Percentiles rank a stretch among this genome's conserved stretches.
These are phyloP conservation scores for Cryomyces minteri DNA, from an alignment of 495 filamentous ascomycete genomes.

Conservation along the genomic window DNA sequence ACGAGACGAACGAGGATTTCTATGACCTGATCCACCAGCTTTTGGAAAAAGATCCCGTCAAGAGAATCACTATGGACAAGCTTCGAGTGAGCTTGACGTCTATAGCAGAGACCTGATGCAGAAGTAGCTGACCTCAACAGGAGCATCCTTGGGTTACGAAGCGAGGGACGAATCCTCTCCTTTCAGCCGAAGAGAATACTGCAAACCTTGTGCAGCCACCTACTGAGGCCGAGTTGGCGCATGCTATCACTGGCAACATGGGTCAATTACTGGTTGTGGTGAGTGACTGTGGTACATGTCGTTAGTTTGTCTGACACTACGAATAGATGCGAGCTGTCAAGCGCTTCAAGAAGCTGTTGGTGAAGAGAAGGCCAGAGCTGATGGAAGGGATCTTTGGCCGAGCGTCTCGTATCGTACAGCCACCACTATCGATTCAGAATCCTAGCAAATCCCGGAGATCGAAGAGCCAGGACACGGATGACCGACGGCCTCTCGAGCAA, in stretches of 20 bases:
- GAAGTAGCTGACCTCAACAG: slow-evolving; percentile 23
- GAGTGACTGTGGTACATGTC: slow-evolving; percentile 17
- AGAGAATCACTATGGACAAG: slow-evolving; percentile 63
- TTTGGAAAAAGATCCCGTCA: slow-evolving; percentile 35
- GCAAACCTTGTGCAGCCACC: slow-evolving; percentile 58
- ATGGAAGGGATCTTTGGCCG: slow-evolving; percentile 39
- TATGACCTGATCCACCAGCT: slow-evolving; percentile 16
- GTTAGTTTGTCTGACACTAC: slow-evolving; percentile 5
- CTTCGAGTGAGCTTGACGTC: slow-evolving; percentile 45
- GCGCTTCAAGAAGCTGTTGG: slow-evolving; percentile 54
- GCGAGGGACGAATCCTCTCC: slow-evolving; percentile 56
- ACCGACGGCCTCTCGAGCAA: slow-evolving; percentile 28
- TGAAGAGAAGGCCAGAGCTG: slow-evolving; percentile 23
- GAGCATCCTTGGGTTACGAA: slow-evolving; percentile 91
- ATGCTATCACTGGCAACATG: slow-evolving; percentile 80
- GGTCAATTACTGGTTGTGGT: slow-evolving; percentile 69
- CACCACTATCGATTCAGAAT: slow-evolving; percentile 34
- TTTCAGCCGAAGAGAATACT: slow-evolving; percentile 75
- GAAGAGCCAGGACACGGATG: slow-evolving; percentile 31
- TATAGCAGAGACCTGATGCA: neutral
- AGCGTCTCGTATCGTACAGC: slow-evolving; percentile 36
- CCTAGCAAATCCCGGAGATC: slow-evolving; percentile 21
- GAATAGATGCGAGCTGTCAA: slow-evolving; percentile 75
- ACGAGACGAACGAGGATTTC: slow-evolving; percentile 19
- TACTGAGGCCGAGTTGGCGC: slow-evolving; percentile 74